A percentile compares a stretch with the other conserved stretches of the same genome.
Evolutionary conservation across 2,329 filamentous ascomycete genomes (phyloP).

Genomic region (Geosmithia putterillii): DNA sequence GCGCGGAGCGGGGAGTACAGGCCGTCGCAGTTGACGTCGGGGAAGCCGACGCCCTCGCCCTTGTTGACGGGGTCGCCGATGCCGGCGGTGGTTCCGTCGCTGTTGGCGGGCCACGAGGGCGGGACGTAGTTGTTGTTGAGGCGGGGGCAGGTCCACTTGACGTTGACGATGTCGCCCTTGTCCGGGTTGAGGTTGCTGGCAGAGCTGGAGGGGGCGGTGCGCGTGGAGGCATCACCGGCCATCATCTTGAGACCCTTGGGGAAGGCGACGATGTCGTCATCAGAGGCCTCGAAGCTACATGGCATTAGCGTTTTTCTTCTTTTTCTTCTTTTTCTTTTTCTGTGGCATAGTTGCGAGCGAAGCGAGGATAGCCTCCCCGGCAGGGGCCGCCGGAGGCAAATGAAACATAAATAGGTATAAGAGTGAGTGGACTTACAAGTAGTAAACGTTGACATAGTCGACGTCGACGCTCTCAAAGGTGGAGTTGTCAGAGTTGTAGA

Average conservation of each 20-base stretch:
- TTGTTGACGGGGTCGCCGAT: conserved; percentile 41
- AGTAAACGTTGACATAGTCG: conserved; percentile 67
- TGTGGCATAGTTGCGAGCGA: too few species aligned
- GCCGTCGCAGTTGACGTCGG: conserved; percentile 55
- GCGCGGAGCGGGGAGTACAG: conserved; percentile 47
- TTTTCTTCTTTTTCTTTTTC: too few species aligned
- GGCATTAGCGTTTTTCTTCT: background rate
- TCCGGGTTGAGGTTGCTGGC: conserved; percentile 36
- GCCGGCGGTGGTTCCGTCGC: conserved; percentile 42
- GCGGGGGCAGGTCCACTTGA: conserved; percentile 51
- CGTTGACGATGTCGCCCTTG: conserved; percentile 36
- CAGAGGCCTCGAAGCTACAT: conserved; percentile 44
- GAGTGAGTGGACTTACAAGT: conserved; percentile 38
- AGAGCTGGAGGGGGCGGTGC: conserved; percentile 44
- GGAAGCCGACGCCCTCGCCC: conserved; percentile 53
- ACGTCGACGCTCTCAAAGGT: conserved; percentile 54
- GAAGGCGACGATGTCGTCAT: conserved; percentile 58
- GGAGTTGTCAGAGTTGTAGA: conserved; percentile 47
- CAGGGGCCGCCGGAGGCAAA: too few species aligned
- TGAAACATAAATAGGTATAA: too few species aligned
- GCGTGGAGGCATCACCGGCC: conserved; percentile 47
- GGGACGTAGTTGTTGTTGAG: conserved; percentile 28
- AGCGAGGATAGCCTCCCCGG: too few species aligned
- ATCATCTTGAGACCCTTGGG: conserved; percentile 61
- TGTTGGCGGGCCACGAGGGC: conserved; percentile 39